Percentiles rank a stretch among this genome's conserved stretches.
Evolutionary conservation across 2,329 filamentous ascomycete species (phyloP).

Genomic region (Calonectria leucothoes): DNA sequence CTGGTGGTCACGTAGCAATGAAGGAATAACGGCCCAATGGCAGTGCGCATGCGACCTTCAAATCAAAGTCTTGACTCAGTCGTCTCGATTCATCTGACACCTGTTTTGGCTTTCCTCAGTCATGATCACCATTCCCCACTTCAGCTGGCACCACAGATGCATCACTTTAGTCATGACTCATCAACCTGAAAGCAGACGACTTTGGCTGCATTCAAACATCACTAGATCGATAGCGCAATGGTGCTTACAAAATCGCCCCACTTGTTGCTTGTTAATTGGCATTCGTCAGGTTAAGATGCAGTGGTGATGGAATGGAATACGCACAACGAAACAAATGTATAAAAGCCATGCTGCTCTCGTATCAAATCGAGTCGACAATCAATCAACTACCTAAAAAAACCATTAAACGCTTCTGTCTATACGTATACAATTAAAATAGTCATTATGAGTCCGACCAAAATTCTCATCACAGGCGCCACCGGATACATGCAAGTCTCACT

Average conservation of each 20-base stretch:
- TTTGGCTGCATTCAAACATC: conserved; percentile 4
- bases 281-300: background rate
- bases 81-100: background rate
- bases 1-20: background rate
- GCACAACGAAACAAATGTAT: background rate
- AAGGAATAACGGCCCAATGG: background rate
- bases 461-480: conserved; percentile 43
- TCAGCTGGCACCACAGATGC: background rate
- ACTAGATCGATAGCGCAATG: background rate
- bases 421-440: background rate
- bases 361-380: background rate
- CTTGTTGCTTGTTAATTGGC: background rate
- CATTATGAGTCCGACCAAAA: conserved; percentile 31
- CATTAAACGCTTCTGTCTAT: background rate
- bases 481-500: conserved; percentile 39
- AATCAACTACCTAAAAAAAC: background rate
- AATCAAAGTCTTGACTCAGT: background rate
- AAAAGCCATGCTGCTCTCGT: background rate
- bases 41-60: background rate
- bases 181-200: background rate
- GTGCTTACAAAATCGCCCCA: background rate
- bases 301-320: background rate
- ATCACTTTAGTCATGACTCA: background rate
- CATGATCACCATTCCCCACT: background rate
- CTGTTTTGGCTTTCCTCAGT: background rate